phyloP scores from a whole-genome alignment of 1,139 yeast species.

The Magnusiomyces sp. region DNA sequence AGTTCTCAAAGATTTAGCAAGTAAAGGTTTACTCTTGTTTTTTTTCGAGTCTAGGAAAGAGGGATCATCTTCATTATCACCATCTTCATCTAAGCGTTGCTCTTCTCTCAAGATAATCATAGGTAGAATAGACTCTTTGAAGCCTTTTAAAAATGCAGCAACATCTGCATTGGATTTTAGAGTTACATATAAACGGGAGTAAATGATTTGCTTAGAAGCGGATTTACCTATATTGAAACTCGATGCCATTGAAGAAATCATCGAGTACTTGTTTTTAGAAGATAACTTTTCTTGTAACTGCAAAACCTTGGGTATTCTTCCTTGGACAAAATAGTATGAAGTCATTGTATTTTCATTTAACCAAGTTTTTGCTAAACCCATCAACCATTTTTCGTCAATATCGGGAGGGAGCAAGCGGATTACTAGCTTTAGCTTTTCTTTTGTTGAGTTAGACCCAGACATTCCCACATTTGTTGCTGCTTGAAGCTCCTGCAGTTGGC shows the following conservation, averaged over 20 bases:
- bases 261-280: no score
- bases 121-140: background rate
- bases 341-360: background rate
- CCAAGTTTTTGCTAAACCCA: background rate
- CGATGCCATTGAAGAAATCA: no score
- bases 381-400: slow-evolving; percentile 4
- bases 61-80: background rate
- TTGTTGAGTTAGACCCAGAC: background rate
- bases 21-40: no score
- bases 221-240: no score
- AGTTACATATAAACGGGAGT: slow-evolving; percentile 1
- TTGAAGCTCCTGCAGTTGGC: background rate
- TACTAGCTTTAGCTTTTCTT: slow-evolving; percentile 4
- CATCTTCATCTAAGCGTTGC: background rate
- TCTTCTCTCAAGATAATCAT: background rate
- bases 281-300: no score
- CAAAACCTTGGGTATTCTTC: background rate
- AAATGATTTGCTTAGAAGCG: background rate
- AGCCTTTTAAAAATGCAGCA: background rate
- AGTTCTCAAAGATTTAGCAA: no score
- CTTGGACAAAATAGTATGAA: slow-evolving; percentile 4
- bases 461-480: background rate
- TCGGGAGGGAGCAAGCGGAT: slow-evolving; percentile 1
- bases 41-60: no score
- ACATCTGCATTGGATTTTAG: background rate